Conservation (phyloP, 805 yeast genomes). For the Komagataella mondaviorum region DNA sequence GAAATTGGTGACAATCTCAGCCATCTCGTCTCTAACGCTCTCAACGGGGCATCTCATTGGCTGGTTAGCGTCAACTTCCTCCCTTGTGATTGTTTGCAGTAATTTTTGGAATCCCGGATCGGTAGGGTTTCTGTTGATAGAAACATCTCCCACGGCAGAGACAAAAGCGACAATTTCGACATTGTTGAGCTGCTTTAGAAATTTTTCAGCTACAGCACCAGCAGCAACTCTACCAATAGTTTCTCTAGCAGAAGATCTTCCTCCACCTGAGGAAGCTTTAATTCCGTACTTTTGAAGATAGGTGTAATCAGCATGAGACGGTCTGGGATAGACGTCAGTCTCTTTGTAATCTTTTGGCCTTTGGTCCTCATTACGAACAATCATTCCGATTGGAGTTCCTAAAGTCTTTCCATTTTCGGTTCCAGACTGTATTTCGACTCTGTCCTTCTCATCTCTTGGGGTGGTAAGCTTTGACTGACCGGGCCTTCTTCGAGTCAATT, state of each 20-base stretch:
- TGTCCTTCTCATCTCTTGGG: constrained; percentile 92
- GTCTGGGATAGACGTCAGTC: constrained; percentile 92
- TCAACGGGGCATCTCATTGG: constrained; percentile 92
- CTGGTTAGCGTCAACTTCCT: constrained; percentile 73
- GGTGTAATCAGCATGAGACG: constrained; percentile 96
- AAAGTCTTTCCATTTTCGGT: constrained; percentile 82
- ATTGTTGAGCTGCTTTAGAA: constrained; percentile 56
- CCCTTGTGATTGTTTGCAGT: constrained; percentile 72
- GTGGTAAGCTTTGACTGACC: constrained; percentile 90
- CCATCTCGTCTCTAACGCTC: constrained; percentile 62
- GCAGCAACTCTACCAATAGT: constrained; percentile 99
- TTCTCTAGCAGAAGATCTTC: constrained; percentile 94
- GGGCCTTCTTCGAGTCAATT: constrained; percentile 92
- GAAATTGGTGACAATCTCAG: constrained; percentile 72
- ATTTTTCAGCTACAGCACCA: constrained; percentile 95
- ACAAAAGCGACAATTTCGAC: constrained; percentile 97
- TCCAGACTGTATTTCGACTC: constrained; percentile 88
- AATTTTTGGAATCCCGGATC: constrained; percentile 51
- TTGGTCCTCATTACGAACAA: constrained; percentile 89
- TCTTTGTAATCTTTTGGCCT: constrained; percentile 94
- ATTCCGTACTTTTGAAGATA: constrained; percentile 82
- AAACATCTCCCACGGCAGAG: constrained; percentile 73
- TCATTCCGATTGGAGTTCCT: constrained; percentile 94
- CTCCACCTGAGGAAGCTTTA: constrained; percentile 95
- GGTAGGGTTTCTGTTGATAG: constrained; percentile 63